Conservation (phyloP, 768 basidiomycete genomes). For the Rhizopogon roseolus region DNA sequence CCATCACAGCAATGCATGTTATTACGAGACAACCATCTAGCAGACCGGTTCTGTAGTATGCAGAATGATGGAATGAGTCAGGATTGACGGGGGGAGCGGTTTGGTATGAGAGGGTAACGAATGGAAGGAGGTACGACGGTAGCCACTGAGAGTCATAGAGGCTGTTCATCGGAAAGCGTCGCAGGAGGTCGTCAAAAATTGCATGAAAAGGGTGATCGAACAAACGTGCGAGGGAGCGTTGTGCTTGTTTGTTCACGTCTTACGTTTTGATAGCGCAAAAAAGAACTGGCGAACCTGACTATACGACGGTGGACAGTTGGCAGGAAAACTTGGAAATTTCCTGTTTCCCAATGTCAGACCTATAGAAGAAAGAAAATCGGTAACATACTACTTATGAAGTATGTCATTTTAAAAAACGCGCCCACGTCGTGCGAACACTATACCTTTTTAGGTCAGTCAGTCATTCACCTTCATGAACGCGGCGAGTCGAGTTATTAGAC, state of each 20-base stretch:
- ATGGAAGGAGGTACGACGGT: slow-evolving; percentile 54
- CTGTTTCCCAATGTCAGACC: too few species aligned
- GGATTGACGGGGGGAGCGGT: slow-evolving; percentile 46
- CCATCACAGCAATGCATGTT: slow-evolving; percentile 82
- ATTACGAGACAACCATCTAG: slow-evolving; percentile 78
- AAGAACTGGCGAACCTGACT: slow-evolving; percentile 6
- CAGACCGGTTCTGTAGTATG: slow-evolving; percentile 69
- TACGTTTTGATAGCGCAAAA: slow-evolving; percentile 24
- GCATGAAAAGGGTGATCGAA: slow-evolving; percentile 21
- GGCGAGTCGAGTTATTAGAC: background rate
- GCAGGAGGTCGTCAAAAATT: slow-evolving; percentile 29
- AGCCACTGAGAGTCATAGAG: slow-evolving; percentile 36
- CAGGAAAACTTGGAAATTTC: background rate
- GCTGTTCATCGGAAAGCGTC: slow-evolving; percentile 32
- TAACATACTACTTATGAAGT: too few species aligned
- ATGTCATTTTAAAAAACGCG: too few species aligned
- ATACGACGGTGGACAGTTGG: background rate
- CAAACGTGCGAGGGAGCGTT: slow-evolving; percentile 12
- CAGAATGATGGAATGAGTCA: slow-evolving; percentile 69
- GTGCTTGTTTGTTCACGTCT: slow-evolving; percentile 24
- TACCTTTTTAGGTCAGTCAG: slow-evolving; percentile 10
- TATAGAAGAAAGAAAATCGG: background rate
- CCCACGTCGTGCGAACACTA: slow-evolving; percentile 18
- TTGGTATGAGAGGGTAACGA: slow-evolving; percentile 73
- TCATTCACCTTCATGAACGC: background rate